A percentile compares a stretch with the other conserved stretches of the same genome.
Conservation (phyloP, 2,329 filamentous ascomycete genomes). For the Claviceps sp. region DNA sequence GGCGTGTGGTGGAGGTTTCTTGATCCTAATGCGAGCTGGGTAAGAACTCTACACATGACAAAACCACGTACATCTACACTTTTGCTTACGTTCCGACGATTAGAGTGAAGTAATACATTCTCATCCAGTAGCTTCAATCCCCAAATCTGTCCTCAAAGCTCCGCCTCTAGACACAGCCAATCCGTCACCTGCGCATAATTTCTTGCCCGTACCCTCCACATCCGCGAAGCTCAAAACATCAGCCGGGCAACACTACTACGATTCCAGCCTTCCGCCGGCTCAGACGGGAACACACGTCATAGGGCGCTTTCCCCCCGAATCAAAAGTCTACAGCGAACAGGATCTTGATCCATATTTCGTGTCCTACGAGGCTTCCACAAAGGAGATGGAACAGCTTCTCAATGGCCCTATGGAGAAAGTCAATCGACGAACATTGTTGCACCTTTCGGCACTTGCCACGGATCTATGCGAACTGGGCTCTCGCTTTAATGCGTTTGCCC, state of each 20-base stretch:
- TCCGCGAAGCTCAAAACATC: conserved; percentile 72
- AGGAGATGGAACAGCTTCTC: conserved; percentile 77
- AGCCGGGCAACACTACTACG: conserved; percentile 23
- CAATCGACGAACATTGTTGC: conserved; percentile 76
- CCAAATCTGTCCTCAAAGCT: conserved; percentile 86
- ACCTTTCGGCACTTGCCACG: conserved; percentile 68
- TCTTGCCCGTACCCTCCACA: conserved; percentile 69
- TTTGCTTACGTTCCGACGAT: conserved; percentile 9
- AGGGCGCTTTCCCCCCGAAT: conserved; percentile 70
- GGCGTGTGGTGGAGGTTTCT: conserved; percentile 97
- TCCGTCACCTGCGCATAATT: conserved; percentile 73
- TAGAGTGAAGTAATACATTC: conserved; percentile 92
- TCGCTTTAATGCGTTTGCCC: conserved; percentile 91
- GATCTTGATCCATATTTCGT: conserved; percentile 95
- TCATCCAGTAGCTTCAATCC: conserved; percentile 78
- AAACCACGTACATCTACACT: not conserved
- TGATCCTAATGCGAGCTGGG: conserved; percentile 97
- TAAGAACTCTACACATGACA: conserved; percentile 27
- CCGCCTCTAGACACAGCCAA: conserved; percentile 95
- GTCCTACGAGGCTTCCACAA: conserved; percentile 81
- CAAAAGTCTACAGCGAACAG: conserved; percentile 65
- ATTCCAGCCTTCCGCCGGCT: conserved; percentile 22
- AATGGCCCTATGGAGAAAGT: conserved; percentile 95
- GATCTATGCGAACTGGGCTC: conserved; percentile 89
- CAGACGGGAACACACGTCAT: conserved; percentile 44